Base-by-base conservation (phyloP, 441 rosid genomes). In the Syzygium malaccense region DNA sequence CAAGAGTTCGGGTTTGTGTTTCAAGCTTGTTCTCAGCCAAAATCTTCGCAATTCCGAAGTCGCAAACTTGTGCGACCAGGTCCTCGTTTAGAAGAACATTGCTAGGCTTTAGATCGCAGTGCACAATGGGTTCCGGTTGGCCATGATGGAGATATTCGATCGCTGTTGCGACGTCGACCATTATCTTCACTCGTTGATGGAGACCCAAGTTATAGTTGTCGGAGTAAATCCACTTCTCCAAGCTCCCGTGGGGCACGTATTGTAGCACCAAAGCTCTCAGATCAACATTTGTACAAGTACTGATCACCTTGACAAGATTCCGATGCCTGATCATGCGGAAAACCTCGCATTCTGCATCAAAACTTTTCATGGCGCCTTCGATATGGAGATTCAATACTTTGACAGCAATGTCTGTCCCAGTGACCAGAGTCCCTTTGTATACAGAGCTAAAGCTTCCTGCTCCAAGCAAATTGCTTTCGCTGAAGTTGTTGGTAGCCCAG, bases 41-140 rank as follows among this genome's bases (percentile, higher is more conserved):
- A 30, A 79, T 58, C 26, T 32, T 79, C 0, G 89, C 54, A 1
- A 58, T n/a, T 19, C 90, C 93, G 83, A 93, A 92, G 85, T 92
- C 93, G 33, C 91, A 86, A 26, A 91, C 91, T 68, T 87, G 91
- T 7, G 92, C 92, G 18, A 87, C 89, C 89, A 91, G 49, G 30
- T 91, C 86, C 33, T 71, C 53, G 18, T 89, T 91, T 5, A 92
- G 86, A 3, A 91, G 88, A 57, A 90, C 88, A 55, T 91, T 90
- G 32, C 75, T 20, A 28, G 88, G 48, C 88, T 88, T 75, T 26
- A 88, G 4, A 57, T 87, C 89, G 2, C 79, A 49, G 14, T 87
- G 89, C 15, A 87, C 30, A 49, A 79, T 28, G 1, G 71, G 56
- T 28, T 58, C 66, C 33, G 7, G 5, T 5, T 45, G 68, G 48